A percentile compares a stretch with the other conserved stretches of the same genome.
Evolutionary conservation across 2,329 filamentous ascomycete species (phyloP).

Genomic region (Podosphaera leucotricha): DNA sequence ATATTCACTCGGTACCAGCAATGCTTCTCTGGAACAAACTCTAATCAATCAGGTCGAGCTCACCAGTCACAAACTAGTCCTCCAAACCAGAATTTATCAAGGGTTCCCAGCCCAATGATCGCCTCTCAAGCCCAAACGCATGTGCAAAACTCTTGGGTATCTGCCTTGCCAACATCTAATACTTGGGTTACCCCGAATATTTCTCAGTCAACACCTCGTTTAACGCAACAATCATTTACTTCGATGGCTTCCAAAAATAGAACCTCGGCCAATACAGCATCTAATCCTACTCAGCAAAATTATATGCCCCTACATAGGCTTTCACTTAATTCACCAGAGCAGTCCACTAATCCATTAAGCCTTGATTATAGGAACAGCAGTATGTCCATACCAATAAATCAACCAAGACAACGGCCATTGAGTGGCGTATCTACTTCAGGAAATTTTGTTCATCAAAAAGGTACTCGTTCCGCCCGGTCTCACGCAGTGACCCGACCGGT

Average conservation of each 20-base stretch:
- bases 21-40: constrained; percentile 1
- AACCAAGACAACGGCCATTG: not conserved
- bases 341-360: constrained; percentile 4
- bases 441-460: not conserved
- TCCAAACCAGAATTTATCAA: not conserved
- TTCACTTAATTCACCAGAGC: constrained; percentile 10
- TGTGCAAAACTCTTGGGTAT: constrained; percentile 1
- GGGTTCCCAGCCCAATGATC: not conserved
- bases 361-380: constrained; percentile 3
- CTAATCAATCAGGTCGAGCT: not conserved
- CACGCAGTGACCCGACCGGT: not conserved
- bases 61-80: not conserved
- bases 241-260: not conserved
- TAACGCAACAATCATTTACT: not conserved
- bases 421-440: not conserved
- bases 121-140: not conserved
- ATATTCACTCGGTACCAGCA: constrained; percentile 4
- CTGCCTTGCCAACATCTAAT: constrained; percentile 3
- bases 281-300: constrained; percentile 4
- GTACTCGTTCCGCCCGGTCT: not conserved
- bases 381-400: not conserved
- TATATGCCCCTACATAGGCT: constrained; percentile 8
- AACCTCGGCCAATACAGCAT: not conserved
- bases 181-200: not conserved
- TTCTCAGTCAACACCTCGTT: not conserved